Percentiles rank a stretch among this genome's conserved stretches.
These are phyloP conservation scores for Furcasterigmium furcatum DNA, from an alignment of 2,329 filamentous ascomycete genomes.

Conservation along the genomic window DNA sequence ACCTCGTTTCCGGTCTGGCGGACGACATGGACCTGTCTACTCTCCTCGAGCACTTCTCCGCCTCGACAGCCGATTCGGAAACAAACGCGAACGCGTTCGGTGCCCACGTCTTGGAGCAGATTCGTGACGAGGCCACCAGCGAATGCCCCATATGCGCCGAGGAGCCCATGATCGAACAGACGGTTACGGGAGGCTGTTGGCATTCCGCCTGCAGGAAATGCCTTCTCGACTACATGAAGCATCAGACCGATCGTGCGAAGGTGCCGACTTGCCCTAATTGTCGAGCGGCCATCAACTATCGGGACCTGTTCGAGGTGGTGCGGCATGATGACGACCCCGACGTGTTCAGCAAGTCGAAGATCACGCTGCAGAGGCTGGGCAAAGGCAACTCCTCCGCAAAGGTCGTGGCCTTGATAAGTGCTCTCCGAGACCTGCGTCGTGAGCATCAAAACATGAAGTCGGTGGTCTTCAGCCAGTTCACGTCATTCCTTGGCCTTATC, in stretches of 20 bases:
- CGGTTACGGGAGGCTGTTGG: constrained; percentile 88
- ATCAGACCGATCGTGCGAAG: constrained; percentile 74
- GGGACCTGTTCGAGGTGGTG: constrained; percentile 90
- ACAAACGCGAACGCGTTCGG: constrained; percentile 71
- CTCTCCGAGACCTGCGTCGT: constrained; percentile 67
- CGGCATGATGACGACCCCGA: constrained; percentile 65
- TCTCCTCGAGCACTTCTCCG: constrained; percentile 80
- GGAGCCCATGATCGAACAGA: constrained; percentile 92
- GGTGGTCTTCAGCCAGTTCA: constrained; percentile 96
- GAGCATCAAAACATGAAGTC: constrained; percentile 73
- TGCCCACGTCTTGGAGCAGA: constrained; percentile 83
- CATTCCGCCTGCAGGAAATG: constrained; percentile 96
- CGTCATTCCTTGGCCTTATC: constrained; percentile 90
- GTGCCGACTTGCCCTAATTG: constrained; percentile 87
- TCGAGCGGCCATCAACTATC: constrained; percentile 73
- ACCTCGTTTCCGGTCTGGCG: constrained; percentile 75
- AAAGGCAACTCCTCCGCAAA: constrained; percentile 74
- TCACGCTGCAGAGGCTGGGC: constrained; percentile 58
- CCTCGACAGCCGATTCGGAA: constrained; percentile 54
- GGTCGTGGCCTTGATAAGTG: constrained; percentile 72
- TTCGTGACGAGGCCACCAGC: constrained; percentile 80
- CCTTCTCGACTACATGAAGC: constrained; percentile 83
- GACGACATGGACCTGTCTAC: constrained; percentile 95
- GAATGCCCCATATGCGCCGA: constrained; percentile 96
- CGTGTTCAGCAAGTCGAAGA: constrained; percentile 42